Conservation (phyloP, 2,329 filamentous ascomycete species). For the Xylaria sp. region DNA sequence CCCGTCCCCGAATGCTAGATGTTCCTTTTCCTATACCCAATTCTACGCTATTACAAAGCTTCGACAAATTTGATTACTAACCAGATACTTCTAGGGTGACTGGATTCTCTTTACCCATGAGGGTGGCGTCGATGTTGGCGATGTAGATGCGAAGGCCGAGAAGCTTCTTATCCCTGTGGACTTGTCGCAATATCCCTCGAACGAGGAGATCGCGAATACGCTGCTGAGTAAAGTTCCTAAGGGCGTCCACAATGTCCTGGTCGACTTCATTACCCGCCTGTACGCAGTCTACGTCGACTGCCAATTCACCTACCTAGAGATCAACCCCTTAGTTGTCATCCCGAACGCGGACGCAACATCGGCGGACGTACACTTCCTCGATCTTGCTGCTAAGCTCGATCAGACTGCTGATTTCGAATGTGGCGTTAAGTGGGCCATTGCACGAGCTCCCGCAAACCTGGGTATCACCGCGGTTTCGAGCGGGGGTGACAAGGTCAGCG, state of each 20-base stretch:
- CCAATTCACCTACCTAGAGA: constrained; percentile 99
- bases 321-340: constrained; percentile 98
- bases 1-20: constrained; percentile 12
- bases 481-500: constrained; percentile 76
- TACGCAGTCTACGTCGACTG: constrained; percentile 99
- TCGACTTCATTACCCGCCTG: constrained; percentile 97
- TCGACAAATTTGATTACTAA: constrained; percentile 27
- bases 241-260: constrained; percentile 95
- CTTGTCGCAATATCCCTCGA: constrained; percentile 90
- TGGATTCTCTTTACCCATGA: constrained; percentile 99
- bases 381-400: constrained; percentile 97
- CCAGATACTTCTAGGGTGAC: constrained; percentile 69
- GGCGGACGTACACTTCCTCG: constrained; percentile 95
- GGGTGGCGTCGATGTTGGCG: constrained; percentile 98
- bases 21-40: constrained; percentile 9
- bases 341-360: constrained; percentile 91
- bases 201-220: constrained; percentile 83
- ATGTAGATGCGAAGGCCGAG: constrained; percentile 98
- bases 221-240: constrained; percentile 92
- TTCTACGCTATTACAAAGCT: constrained; percentile 17
- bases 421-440: constrained; percentile 98
- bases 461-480: constrained; percentile 72
- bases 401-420: constrained; percentile 99
- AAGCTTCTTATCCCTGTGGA: constrained; percentile 98
- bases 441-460: constrained; percentile 84